These are phyloP conservation scores for Arthrobotrys megalospora DNA, from an alignment of 2,329 filamentous ascomycete genomes.

Conservation along the genomic window DNA sequence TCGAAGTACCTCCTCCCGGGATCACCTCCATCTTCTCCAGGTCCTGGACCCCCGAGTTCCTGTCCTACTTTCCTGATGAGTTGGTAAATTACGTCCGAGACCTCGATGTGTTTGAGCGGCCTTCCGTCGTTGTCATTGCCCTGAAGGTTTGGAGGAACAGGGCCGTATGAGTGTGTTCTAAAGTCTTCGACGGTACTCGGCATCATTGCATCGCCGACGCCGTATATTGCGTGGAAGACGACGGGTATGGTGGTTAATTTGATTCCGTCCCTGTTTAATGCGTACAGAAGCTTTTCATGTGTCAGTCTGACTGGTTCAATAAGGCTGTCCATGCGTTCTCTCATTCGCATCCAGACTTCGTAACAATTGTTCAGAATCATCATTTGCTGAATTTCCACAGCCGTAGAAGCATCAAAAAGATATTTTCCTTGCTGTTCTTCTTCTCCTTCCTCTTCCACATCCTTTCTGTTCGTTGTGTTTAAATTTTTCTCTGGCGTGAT, in stretches of 20 bases:
- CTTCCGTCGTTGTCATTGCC: slow-evolving; percentile 36
- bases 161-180: slow-evolving; percentile 41
- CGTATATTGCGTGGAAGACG: slow-evolving; percentile 49
- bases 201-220: slow-evolving; percentile 52
- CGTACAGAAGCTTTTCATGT: slow-evolving; percentile 44
- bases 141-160: slow-evolving; percentile 46
- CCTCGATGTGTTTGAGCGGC: slow-evolving; percentile 43
- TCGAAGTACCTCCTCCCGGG: slow-evolving; percentile 33
- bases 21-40: slow-evolving; percentile 31
- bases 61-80: slow-evolving; percentile 22
- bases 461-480: not conserved
- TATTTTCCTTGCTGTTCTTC: not conserved
- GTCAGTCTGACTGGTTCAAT: slow-evolving; percentile 38
- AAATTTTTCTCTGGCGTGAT: not conserved
- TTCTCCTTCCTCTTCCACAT: slow-evolving; percentile 3
- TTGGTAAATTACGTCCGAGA: slow-evolving; percentile 49
- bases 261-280: slow-evolving; percentile 29
- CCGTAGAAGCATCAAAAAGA: slow-evolving; percentile 24
- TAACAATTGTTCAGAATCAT: slow-evolving; percentile 51
- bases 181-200: slow-evolving; percentile 33
- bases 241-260: slow-evolving; percentile 40
- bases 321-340: slow-evolving; percentile 42
- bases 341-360: slow-evolving; percentile 52
- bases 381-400: slow-evolving; percentile 40
- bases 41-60: slow-evolving; percentile 16